Evolutionary conservation across 805 yeast genomes (phyloP), one percentile per base, ranked within the genome.

Genomic region (Candida bentonensis): DNA sequence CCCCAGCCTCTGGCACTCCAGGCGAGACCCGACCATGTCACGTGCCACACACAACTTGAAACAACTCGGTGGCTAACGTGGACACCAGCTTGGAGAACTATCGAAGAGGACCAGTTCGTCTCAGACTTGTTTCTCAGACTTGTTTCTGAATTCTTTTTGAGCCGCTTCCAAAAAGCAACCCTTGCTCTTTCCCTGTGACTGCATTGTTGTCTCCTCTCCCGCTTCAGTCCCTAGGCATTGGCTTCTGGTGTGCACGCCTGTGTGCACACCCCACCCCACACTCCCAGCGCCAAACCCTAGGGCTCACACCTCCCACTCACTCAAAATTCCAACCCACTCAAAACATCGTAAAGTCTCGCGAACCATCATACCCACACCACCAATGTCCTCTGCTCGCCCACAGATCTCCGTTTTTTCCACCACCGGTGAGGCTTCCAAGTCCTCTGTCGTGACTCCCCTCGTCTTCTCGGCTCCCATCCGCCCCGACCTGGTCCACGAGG

Each of bases 381-480:
- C 51, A 62, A 73, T 73, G 73, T 72, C 74, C 60, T 67, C 68
- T 67, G 66, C 82, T 63, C 87, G 95, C 73, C 97, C 98, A 67
- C 94, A 85, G 78, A 97, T 92, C 69, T 76, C 96, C 63, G 96
- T 94, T 65, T 75, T 82, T 73, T 73, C 94, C 67, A 70, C 78
- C 65, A 67, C 78, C 69, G 97, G 97, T 71, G 83, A 82, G 71
- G 78, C 83, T 66, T 72, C 94, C 68, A 72, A 84, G 60, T 61
- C 84, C 62, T 77, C 89, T 62, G 72, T 88, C 61, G 85, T 95
- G 63, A 78, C 92, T 66, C 98, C 99, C 76, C 94, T 95, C 65
- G 96, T 92, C 67, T 92, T 92, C 84, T 72, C 86, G 73, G 96
- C 98, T 67, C 99, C 99, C 72, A 94, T 92, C 79, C 88, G 99